Evolutionary conservation across 495 filamentous ascomycete genomes (phyloP).

Genomic region (Usnea hakonensis): DNA sequence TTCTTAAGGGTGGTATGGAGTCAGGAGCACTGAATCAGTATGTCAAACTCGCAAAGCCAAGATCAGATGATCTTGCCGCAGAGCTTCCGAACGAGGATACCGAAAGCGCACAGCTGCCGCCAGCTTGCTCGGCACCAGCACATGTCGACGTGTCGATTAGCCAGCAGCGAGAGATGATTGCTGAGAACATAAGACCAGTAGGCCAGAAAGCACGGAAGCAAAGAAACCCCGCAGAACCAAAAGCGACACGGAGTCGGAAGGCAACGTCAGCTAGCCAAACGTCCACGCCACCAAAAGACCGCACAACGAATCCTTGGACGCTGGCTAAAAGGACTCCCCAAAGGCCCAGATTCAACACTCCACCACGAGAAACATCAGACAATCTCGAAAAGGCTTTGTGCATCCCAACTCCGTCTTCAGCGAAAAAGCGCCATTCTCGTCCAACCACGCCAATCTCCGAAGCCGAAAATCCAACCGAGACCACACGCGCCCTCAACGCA

Average conservation of each 20-base stretch:
- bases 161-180: neutral
- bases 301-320: constrained; percentile 19
- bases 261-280: neutral
- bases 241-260: neutral
- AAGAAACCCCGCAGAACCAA: neutral
- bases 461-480: neutral
- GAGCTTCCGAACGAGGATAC: neutral
- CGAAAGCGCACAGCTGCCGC: neutral
- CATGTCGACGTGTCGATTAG: neutral
- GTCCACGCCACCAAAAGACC: constrained; percentile 4
- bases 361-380: constrained; percentile 14
- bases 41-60: constrained; percentile 20
- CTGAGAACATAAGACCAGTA: constrained; percentile 4
- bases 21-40: constrained; percentile 19
- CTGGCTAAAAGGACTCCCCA: constrained; percentile 16
- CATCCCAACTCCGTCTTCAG: neutral
- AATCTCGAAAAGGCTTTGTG: neutral
- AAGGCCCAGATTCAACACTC: constrained; percentile 10
- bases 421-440: constrained; percentile 7
- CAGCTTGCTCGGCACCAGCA: neutral
- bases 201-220: constrained; percentile 2
- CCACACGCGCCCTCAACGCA: neutral
- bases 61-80: neutral
- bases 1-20: neutral
- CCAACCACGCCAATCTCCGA: constrained; percentile 11